Evolutionary conservation across 352 stramenopile genomes (phyloP), one percentile per base, ranked within the genome.

Genomic region (Pythium phragmitis): DNA sequence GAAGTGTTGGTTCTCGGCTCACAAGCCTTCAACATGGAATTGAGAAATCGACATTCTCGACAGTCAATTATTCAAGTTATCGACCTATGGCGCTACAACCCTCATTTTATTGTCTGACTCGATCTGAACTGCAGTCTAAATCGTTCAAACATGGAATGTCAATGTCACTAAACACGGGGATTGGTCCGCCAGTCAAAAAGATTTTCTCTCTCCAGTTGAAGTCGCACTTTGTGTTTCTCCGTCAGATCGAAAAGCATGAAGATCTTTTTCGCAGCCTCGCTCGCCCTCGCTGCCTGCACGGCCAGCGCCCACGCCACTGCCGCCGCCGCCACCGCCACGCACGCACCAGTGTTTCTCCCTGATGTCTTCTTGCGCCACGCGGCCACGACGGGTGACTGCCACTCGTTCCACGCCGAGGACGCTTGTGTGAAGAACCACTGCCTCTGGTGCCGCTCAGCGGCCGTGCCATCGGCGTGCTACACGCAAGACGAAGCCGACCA

Each of bases 381-480:
- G 12, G 16, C 41, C 39, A 19, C 4, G 16, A 33, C 49, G 9
- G 39, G 60, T 34, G 77, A 85, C 14, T 94, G 85, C 68, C 82
- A 92, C 62, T 61, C 67, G 26, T 69, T 80, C 62, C 73, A 71
- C 49, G 60, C 65, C 30, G 72, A 89, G 55, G 73, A 84, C 26
- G 52, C 51, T 64, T 94, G 85, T 36, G 28, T 90, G 12, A 33
- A 69, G 33, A 76, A 67, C 45, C 75, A 88, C 57, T 94, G 85
- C 69, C 76, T 72, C 43, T 94, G 85, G 85, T 94, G 85, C 69
- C 65, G 80, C 63, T 91, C 77, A 37, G 82, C 79, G 12, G 85
- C 85, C n/a, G 85, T 94, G 45, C 80, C 77, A n/a, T 92, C 85
- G 33, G 80, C 79, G 39, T 94, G 85, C 68, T 92, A 92, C 76